Conservation (phyloP, 139 green algal species). For the Picochlorum sp. region DNA sequence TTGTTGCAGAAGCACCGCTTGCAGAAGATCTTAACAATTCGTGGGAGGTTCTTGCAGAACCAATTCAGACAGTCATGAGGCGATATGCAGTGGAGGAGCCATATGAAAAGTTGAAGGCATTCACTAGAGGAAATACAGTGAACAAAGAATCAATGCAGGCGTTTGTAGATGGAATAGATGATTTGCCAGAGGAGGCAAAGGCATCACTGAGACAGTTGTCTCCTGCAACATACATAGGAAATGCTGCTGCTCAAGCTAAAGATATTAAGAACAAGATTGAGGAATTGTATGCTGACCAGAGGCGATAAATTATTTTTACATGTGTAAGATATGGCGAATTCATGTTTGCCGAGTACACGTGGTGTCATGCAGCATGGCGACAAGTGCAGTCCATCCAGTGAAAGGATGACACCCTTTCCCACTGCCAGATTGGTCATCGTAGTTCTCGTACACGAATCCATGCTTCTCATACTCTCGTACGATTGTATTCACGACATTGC, state of each 20-base stretch:
- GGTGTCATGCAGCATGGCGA: conserved; percentile 42
- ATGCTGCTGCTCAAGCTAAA: conserved; percentile 69
- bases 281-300: conserved; percentile 1
- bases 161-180: conserved; percentile 80
- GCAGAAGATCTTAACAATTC: conserved; percentile 65
- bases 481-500: conserved; percentile 58
- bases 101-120: conserved; percentile 98
- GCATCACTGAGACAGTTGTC: conserved; percentile 61
- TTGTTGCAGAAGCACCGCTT: conserved; percentile 58
- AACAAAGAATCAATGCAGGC: conserved; percentile 52
- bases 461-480: conserved; percentile 53
- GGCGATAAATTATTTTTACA: background rate
- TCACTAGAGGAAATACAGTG: conserved; percentile 81
- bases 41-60: conserved; percentile 95
- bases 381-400: conserved; percentile 86
- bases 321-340: background rate
- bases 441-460: conserved; percentile 88
- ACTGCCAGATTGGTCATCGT: conserved; percentile 57
- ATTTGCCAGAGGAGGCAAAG: conserved; percentile 55
- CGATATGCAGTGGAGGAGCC: conserved; percentile 85
- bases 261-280: conserved; percentile 11
- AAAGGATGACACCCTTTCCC: conserved; percentile 85
- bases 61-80: conserved; percentile 96
- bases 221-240: conserved; percentile 88
- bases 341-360: conserved; percentile 22